phyloP scores from a whole-genome alignment of 257 asterid species.

The Primulina eburnea region DNA sequence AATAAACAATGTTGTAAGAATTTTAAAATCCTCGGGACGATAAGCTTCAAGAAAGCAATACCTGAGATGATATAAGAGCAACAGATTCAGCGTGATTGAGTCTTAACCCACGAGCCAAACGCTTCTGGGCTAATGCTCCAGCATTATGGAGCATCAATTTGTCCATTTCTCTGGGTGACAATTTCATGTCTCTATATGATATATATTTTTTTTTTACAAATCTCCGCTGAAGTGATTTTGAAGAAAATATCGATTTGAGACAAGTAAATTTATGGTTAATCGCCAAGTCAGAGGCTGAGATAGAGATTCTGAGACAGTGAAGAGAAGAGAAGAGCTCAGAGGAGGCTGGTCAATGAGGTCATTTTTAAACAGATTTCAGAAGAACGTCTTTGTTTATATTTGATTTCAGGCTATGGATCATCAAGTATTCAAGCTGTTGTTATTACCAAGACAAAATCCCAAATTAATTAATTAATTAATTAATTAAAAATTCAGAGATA shows the following conservation, averaged over 20 bases:
- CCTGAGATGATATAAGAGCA: slow-evolving; percentile 89
- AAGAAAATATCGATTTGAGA: not conserved
- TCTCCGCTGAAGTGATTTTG: not conserved
- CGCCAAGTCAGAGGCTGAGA: too few relatives aligned
- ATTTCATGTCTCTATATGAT: slow-evolving; percentile 48
- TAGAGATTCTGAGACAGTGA: too few relatives aligned
- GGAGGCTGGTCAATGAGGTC: too few relatives aligned
- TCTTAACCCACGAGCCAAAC: slow-evolving; percentile 84
- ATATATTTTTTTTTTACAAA: too few relatives aligned
- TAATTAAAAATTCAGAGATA: too few relatives aligned
- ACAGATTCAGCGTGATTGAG: slow-evolving; percentile 80
- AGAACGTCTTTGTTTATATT: too few relatives aligned
- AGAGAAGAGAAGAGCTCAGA: too few relatives aligned
- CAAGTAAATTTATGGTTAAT: not conserved
- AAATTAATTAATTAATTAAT: too few relatives aligned
- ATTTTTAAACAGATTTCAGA: too few relatives aligned
- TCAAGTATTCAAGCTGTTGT: too few relatives aligned
- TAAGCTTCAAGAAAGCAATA: not conserved
- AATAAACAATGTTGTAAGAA: not conserved
- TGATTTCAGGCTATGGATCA: too few relatives aligned
- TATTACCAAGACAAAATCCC: too few relatives aligned
- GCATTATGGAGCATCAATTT: slow-evolving; percentile 92
- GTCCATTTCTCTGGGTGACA: slow-evolving; percentile 82
- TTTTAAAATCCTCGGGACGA: not conserved
- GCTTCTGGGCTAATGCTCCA: slow-evolving; percentile 86